Evolutionary conservation across 129 eudicot genomes (phyloP).

Genomic region (Sambucus nigra): DNA sequence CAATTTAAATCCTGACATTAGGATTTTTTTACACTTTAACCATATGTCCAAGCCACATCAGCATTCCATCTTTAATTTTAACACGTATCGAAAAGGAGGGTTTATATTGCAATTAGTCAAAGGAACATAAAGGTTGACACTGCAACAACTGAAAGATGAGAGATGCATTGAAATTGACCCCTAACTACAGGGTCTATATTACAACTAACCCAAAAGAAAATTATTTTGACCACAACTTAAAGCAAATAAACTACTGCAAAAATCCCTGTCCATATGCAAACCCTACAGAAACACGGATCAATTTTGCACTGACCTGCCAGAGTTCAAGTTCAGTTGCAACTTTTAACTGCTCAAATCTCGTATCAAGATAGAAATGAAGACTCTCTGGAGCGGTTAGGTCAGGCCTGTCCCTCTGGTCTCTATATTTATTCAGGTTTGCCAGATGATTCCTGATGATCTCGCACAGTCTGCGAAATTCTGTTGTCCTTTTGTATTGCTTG

Average conservation of each 20-base stretch:
- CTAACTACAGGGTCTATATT: too few relatives aligned
- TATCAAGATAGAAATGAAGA: conserved; percentile 81
- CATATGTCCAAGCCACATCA: too few relatives aligned
- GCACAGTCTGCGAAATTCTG: conserved; percentile 88
- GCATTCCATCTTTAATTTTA: too few relatives aligned
- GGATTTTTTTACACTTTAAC: too few relatives aligned
- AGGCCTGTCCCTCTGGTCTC: conserved; percentile 95
- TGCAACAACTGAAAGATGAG: too few relatives aligned
- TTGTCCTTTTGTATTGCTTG: conserved; percentile 89
- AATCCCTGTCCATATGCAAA: neutral
- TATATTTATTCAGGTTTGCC: conserved; percentile 82
- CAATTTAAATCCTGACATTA: too few relatives aligned
- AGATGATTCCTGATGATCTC: conserved; percentile 95
- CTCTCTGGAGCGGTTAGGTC: conserved; percentile 88
- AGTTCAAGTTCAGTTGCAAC: conserved; percentile 96
- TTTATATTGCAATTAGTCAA: too few relatives aligned
- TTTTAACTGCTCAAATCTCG: conserved; percentile 89
- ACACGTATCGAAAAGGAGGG: too few relatives aligned
- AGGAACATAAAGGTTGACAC: too few relatives aligned
- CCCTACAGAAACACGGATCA: neutral
- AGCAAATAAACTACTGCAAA: neutral
- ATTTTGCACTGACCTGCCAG: conserved; percentile 68
- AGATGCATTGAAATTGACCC: too few relatives aligned
- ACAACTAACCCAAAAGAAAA: too few relatives aligned
- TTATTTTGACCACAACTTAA: neutral